Conservation (phyloP, 2,329 filamentous ascomycete species). For the Botrytis pseudocinerea region DNA sequence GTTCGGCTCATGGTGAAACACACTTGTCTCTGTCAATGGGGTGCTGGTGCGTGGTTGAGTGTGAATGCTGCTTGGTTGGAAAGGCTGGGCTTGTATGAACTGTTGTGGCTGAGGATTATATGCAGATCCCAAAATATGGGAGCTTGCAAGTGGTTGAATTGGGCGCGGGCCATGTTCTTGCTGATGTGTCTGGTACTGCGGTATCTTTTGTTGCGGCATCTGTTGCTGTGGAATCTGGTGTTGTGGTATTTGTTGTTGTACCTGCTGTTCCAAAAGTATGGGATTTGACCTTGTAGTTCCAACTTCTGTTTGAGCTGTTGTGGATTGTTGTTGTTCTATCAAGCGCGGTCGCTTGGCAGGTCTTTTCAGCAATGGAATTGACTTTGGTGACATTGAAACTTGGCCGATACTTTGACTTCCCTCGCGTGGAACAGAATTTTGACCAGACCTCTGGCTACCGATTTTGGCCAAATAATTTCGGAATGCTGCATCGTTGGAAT, state of each 20-base stretch:
- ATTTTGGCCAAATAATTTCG: not conserved
- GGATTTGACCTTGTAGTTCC: not conserved
- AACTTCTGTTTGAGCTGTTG: not conserved
- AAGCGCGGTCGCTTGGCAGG: not conserved
- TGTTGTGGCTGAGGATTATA: not conserved
- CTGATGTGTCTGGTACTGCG: not conserved
- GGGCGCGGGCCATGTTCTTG: not conserved
- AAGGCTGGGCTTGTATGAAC: not conserved
- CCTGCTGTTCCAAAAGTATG: not conserved
- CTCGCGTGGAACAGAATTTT: not conserved
- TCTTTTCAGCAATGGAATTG: not conserved
- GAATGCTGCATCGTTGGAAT: not conserved
- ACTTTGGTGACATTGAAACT: not conserved
- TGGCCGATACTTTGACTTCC: not conserved
- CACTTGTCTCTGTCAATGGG: not conserved
- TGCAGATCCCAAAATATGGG: not conserved
- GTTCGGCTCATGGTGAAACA: not conserved
- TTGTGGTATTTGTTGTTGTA: not conserved
- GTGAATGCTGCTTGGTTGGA: not conserved
- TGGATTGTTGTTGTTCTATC: not conserved
- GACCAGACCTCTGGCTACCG: not conserved
- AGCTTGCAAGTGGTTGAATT: no score
- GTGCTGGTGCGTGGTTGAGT: not conserved
- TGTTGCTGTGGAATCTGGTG: no score
- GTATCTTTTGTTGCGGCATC: not conserved